These are phyloP conservation scores for Penicillium sp. DNA, from an alignment of 2,329 filamentous ascomycete species.

Conservation along the genomic window DNA sequence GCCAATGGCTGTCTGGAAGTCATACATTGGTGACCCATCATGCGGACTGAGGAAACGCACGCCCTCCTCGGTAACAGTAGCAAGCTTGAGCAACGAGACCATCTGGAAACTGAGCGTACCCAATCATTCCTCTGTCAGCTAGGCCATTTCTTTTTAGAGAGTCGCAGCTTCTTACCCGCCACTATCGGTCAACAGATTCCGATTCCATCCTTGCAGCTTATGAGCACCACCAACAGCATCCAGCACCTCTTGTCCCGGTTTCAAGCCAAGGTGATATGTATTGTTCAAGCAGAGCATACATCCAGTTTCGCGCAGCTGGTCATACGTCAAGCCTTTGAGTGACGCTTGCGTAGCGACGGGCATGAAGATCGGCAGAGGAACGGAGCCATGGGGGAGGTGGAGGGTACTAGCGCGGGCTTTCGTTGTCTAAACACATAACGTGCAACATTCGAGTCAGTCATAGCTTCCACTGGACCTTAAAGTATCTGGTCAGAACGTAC, in stretches of 20 bases:
- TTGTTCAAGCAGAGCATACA: conserved; percentile 96
- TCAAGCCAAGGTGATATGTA: conserved; percentile 94
- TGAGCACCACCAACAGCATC: conserved; percentile 90
- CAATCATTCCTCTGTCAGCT: conserved; percentile 1
- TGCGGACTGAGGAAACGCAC: conserved; percentile 96
- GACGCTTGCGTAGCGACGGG: conserved; percentile 96
- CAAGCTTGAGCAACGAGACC: conserved; percentile 92
- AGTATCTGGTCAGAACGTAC: conserved; percentile 53
- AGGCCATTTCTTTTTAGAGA: neutral
- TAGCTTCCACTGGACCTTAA: conserved; percentile 6
- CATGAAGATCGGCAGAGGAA: conserved; percentile 95
- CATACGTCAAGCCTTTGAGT: conserved; percentile 88
- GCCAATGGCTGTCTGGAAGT: neutral
- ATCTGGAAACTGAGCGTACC: conserved; percentile 78
- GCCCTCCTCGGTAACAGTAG: conserved; percentile 91
- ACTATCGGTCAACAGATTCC: conserved; percentile 83
- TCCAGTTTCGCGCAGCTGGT: conserved; percentile 85
- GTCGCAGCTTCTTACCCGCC: conserved; percentile 45
- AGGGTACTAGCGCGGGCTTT: conserved; percentile 88
- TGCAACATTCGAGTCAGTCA: conserved; percentile 1
- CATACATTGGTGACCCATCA: conserved; percentile 84
- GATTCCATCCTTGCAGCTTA: conserved; percentile 89
- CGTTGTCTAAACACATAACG: conserved; percentile 66
- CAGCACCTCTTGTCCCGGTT: conserved; percentile 87
- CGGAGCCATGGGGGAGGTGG: conserved; percentile 85